Percentiles rank a stretch among this genome's conserved stretches.
Evolutionary conservation across 768 basidiomycete species (phyloP).

Genomic region (Collybia sordida): DNA sequence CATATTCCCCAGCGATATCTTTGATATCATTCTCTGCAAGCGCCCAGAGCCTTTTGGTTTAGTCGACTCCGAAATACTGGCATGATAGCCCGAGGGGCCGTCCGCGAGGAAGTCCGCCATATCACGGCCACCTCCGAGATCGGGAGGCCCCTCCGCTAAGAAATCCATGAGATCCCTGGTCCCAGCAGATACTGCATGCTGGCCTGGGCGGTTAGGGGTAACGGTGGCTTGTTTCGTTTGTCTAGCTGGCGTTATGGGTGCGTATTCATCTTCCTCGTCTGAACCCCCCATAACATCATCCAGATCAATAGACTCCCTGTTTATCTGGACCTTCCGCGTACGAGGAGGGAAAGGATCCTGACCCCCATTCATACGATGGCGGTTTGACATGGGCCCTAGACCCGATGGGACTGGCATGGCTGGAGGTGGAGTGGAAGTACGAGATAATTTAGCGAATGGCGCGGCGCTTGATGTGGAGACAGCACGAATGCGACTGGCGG

Average conservation of each 20-base stretch:
- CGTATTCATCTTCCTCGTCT: constrained; percentile 51
- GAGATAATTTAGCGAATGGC: constrained; percentile 24
- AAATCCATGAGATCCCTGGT: constrained; percentile 60
- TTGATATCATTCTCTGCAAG: constrained; percentile 82
- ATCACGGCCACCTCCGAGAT: constrained; percentile 45
- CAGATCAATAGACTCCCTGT: constrained; percentile 69
- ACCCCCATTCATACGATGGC: constrained; percentile 19
- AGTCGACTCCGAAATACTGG: constrained; percentile 31
- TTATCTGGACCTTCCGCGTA: constrained; percentile 51
- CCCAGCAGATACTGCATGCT: constrained; percentile 33
- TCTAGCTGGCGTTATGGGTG: constrained; percentile 17
- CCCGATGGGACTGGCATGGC: constrained; percentile 22
- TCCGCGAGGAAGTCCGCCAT: constrained; percentile 43
- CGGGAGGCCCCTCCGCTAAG: constrained; percentile 54
- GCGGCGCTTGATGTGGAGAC: constrained; percentile 37
- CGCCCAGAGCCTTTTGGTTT: constrained; percentile 58
- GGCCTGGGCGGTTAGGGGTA: constrained; percentile 19
- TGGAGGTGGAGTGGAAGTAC: constrained; percentile 27
- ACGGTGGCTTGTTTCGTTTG: constrained; percentile 4
- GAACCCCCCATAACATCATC: constrained; percentile 75
- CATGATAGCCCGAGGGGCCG: constrained; percentile 4
- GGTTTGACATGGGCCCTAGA: constrained; percentile 27
- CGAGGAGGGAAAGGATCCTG: constrained; percentile 42
- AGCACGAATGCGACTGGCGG: constrained; percentile 36
- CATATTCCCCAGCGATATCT: constrained; percentile 52